Evolutionary conservation across 2,329 filamentous ascomycete genomes (phyloP).

Genomic region (Ophiosphaerella herpotricha): DNA sequence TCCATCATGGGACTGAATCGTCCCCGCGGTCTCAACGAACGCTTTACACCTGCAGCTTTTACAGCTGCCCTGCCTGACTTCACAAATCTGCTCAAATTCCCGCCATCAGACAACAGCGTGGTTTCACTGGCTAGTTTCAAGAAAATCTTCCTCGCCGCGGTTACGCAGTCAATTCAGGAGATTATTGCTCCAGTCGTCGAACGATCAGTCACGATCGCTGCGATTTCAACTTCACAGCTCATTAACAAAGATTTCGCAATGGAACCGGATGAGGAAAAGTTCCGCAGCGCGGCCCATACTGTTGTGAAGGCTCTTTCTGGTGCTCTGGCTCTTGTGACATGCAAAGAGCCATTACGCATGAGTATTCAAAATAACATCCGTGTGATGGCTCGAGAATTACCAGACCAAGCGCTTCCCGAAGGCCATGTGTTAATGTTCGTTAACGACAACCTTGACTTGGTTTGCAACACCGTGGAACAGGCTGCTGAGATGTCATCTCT

Average conservation of each 20-base stretch:
- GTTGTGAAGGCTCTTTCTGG: conserved; percentile 96
- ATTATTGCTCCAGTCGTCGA: conserved; percentile 98
- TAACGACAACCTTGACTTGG: conserved; percentile 93
- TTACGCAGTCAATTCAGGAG: conserved; percentile 88
- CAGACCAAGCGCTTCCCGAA: conserved; percentile 79
- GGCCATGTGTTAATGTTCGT: conserved; percentile 98
- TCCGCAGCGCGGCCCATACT: conserved; percentile 83
- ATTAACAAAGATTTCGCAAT: conserved; percentile 96
- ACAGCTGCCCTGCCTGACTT: conserved; percentile 84
- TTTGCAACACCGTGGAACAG: conserved; percentile 92
- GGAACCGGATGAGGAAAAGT: conserved; percentile 84
- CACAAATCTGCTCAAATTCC: conserved; percentile 76
- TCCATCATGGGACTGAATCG: conserved; percentile 68
- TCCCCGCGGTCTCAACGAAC: conserved; percentile 65
- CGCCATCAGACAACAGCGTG: conserved; percentile 69
- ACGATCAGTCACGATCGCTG: conserved; percentile 94
- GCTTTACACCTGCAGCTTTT: conserved; percentile 77
- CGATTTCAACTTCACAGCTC: conserved; percentile 93
- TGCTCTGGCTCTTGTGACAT: conserved; percentile 93
- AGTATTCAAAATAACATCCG: conserved; percentile 98
- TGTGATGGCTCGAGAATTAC: conserved; percentile 70
- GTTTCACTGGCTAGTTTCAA: conserved; percentile 68
- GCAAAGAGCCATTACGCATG: conserved; percentile 92
- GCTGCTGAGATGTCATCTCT: conserved; percentile 92
- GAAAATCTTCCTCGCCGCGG: conserved; percentile 80